Conservation (phyloP, 768 basidiomycete species). For the Astraeus odoratus region DNA sequence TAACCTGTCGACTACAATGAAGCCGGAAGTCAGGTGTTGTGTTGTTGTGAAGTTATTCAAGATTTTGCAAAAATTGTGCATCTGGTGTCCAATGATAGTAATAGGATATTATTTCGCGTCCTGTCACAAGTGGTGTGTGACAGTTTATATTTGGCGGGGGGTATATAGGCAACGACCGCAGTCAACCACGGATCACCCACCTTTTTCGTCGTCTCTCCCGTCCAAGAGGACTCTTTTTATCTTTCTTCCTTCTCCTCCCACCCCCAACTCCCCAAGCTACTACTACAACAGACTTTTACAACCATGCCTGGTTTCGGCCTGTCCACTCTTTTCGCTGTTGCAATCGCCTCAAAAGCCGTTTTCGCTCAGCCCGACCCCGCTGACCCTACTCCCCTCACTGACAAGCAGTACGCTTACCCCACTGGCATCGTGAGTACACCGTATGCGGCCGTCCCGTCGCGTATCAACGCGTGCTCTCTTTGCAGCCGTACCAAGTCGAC, state of each 20-base stretch:
- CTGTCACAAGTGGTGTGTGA: conserved; percentile 4
- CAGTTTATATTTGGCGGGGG: not conserved
- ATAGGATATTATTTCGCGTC: too few relatives aligned
- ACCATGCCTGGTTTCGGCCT: conserved; percentile 45
- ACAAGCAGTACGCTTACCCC: conserved; percentile 40
- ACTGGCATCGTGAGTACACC: conserved; percentile 32
- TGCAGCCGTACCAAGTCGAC: conserved; percentile 48
- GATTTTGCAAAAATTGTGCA: too few relatives aligned
- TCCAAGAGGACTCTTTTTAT: not conserved
- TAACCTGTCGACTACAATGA: too few relatives aligned
- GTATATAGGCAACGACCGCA: not conserved
- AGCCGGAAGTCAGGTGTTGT: too few relatives aligned
- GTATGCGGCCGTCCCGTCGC: not conserved
- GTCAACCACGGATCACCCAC: not conserved
- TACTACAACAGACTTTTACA: conserved; percentile 10
- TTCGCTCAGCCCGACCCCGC: conserved; percentile 31
- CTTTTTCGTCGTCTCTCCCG: conserved; percentile 1
- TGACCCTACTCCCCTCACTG: conserved; percentile 41
- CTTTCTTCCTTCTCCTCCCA: too few relatives aligned
- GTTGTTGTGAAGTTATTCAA: too few relatives aligned
- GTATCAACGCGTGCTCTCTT: not conserved
- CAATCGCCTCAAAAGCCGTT: conserved; percentile 22
- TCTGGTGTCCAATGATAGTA: too few relatives aligned
- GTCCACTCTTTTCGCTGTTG: conserved; percentile 31
- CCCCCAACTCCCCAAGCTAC: not conserved